Conservation (phyloP, 208 protist genomes). For the Crithidia expoeki region DNA sequence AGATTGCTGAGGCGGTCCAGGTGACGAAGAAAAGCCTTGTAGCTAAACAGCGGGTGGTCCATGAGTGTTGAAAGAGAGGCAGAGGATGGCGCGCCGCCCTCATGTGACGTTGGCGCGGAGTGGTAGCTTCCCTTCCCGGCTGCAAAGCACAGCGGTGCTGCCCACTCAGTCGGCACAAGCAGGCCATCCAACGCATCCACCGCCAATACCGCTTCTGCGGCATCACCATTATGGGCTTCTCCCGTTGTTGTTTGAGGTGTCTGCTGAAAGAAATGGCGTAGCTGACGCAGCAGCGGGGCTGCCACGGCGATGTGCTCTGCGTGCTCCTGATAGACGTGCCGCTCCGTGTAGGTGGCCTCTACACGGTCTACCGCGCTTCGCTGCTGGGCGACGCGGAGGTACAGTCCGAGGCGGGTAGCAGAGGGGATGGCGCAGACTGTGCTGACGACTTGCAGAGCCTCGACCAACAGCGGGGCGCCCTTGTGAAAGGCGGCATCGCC, state of each 20-base stretch:
- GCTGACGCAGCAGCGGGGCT: constrained; percentile 9
- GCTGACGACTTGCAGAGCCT: constrained; percentile 60
- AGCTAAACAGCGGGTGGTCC: constrained; percentile 42
- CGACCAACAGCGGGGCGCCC: constrained; percentile 59
- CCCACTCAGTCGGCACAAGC: constrained; percentile 17
- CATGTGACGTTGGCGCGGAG: not conserved
- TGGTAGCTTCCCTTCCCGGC: not conserved
- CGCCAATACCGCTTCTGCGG: not conserved
- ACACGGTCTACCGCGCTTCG: constrained; percentile 1
- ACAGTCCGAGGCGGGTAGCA: constrained; percentile 35
- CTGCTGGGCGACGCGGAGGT: constrained; percentile 27
- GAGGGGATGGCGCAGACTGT: constrained; percentile 34
- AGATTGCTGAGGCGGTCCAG: constrained; percentile 50
- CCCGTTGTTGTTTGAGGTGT: not conserved
- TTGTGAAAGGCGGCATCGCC: constrained; percentile 60
- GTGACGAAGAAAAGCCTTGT: constrained; percentile 41
- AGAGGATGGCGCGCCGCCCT: not conserved
- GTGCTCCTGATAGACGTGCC: constrained; percentile 28
- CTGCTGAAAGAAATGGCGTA: constrained; percentile 21
- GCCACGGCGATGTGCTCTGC: constrained; percentile 15
- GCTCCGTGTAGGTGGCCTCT: constrained; percentile 27
- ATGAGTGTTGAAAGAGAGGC: not conserved
- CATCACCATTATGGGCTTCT: not conserved
- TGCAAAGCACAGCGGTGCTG: not conserved
- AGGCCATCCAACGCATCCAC: constrained; percentile 26